Evolutionary conservation across 2,329 filamentous ascomycete species (phyloP).

Genomic region (Colletotrichum noveboracense): DNA sequence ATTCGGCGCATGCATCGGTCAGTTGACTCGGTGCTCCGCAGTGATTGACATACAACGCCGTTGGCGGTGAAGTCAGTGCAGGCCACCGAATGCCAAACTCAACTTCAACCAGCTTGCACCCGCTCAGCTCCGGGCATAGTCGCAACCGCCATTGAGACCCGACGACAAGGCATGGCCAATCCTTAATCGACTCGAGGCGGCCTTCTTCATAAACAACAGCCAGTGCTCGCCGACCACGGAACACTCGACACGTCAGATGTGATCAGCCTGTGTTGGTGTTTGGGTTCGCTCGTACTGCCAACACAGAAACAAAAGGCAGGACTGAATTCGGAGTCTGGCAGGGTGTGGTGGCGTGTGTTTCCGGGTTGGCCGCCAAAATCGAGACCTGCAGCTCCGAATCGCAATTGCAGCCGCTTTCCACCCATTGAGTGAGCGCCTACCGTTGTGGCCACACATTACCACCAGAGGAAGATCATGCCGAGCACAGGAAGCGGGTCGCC

Average conservation of each 20-base stretch:
- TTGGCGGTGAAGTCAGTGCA: not conserved
- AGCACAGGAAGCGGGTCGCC: not conserved
- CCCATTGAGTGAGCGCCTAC: constrained; percentile 3
- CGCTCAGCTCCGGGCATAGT: not conserved
- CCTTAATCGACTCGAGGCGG: not conserved
- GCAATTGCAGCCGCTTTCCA: constrained; percentile 17
- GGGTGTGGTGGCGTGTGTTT: constrained; percentile 18
- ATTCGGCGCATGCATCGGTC: not conserved
- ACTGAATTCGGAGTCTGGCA: not conserved
- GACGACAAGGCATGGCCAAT: not conserved
- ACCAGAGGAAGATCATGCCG: not conserved
- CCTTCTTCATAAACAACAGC: not conserved
- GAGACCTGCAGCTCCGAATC: constrained; percentile 23
- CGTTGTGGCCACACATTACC: not conserved
- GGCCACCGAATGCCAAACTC: not conserved
- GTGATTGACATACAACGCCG: not conserved
- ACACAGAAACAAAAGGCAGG: not conserved
- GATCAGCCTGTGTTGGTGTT: not conserved
- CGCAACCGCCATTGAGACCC: not conserved
- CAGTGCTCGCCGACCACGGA: not conserved
- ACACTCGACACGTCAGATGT: constrained; percentile 16
- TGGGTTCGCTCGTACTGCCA: constrained; percentile 9
- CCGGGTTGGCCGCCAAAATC: constrained; percentile 13
- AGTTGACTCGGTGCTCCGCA: not conserved
- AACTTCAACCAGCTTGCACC: not conserved